Evolutionary conservation across 2,329 filamentous ascomycete species (phyloP).

Genomic region (Neodidymelliopsis sp.): DNA sequence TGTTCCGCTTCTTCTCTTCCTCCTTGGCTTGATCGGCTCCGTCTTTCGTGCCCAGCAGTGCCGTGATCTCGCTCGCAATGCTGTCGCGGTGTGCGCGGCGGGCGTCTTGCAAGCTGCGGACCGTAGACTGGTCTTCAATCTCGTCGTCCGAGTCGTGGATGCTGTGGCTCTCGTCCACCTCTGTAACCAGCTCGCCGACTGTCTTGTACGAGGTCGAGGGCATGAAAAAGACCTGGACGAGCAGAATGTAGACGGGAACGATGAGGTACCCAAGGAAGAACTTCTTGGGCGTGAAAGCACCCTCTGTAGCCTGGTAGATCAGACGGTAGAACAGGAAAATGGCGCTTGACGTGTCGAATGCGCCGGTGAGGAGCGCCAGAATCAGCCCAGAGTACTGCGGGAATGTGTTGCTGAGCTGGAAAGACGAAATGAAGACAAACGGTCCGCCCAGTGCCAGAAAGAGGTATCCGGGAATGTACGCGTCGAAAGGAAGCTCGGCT

Average conservation of each 20-base stretch:
- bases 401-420: slow-evolving; percentile 60
- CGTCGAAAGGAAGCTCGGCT: slow-evolving; percentile 72
- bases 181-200: slow-evolving; percentile 79
- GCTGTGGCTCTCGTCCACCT: slow-evolving; percentile 64
- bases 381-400: slow-evolving; percentile 59
- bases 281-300: slow-evolving; percentile 54
- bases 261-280: slow-evolving; percentile 60
- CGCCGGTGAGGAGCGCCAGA: slow-evolving; percentile 59
- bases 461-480: slow-evolving; percentile 60
- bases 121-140: slow-evolving; percentile 56
- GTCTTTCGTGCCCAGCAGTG: slow-evolving; percentile 71
- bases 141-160: slow-evolving; percentile 64
- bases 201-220: slow-evolving; percentile 58
- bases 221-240: slow-evolving; percentile 57
- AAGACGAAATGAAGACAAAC: slow-evolving; percentile 60
- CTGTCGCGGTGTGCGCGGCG: slow-evolving; percentile 67
- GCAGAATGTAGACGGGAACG: slow-evolving; percentile 55
- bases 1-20: slow-evolving; percentile 74
- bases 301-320: slow-evolving; percentile 54
- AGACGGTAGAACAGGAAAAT: slow-evolving; percentile 58
- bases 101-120: slow-evolving; percentile 59
- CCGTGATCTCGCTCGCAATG: slow-evolving; percentile 74
- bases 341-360: slow-evolving; percentile 59
- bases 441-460: slow-evolving; percentile 59
- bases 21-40: slow-evolving; percentile 68